A percentile compares a stretch with the other conserved stretches of the same genome.
Conservation (phyloP, 768 basidiomycete species). For the Suillus decipiens region DNA sequence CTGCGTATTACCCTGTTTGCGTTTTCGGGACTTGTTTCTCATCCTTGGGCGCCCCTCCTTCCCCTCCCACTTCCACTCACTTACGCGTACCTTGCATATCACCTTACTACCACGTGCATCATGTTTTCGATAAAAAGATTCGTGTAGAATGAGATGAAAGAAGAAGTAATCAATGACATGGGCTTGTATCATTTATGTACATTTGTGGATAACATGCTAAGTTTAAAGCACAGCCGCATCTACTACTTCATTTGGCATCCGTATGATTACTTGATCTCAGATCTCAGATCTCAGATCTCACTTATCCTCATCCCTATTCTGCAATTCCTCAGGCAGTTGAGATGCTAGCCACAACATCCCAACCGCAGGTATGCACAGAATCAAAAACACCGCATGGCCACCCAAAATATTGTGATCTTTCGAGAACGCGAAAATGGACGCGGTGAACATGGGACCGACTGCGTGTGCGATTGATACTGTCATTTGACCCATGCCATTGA, state of each 20-base stretch:
- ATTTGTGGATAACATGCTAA: background rate
- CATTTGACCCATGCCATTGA: conserved; percentile 59
- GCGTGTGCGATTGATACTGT: conserved; percentile 48
- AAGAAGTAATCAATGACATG: conserved; percentile 29
- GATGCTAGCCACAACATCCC: conserved; percentile 33
- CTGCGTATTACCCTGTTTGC: conserved; percentile 17
- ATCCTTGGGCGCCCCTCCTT: conserved; percentile 16
- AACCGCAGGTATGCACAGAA: conserved; percentile 28
- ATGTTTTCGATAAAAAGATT: conserved; percentile 23
- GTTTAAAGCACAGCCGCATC: background rate
- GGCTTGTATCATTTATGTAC: conserved; percentile 32
- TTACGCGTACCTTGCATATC: conserved; percentile 18
- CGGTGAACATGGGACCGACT: conserved; percentile 53
- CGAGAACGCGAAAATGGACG: conserved; percentile 58
- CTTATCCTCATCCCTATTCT: conserved; percentile 31
- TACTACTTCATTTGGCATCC: background rate
- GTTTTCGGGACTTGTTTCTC: conserved; percentile 30
- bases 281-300: background rate
- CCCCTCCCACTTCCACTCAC: conserved; percentile 16
- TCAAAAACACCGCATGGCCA: conserved; percentile 48
- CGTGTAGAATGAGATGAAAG: conserved; percentile 29
- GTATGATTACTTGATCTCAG: background rate
- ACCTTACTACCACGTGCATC: conserved; percentile 25
- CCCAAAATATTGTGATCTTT: conserved; percentile 44
- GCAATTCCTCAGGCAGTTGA: conserved; percentile 41